Evolutionary conservation across 2,329 filamentous ascomycete genomes (phyloP).

Genomic region (Emericellopsis atlantica): DNA sequence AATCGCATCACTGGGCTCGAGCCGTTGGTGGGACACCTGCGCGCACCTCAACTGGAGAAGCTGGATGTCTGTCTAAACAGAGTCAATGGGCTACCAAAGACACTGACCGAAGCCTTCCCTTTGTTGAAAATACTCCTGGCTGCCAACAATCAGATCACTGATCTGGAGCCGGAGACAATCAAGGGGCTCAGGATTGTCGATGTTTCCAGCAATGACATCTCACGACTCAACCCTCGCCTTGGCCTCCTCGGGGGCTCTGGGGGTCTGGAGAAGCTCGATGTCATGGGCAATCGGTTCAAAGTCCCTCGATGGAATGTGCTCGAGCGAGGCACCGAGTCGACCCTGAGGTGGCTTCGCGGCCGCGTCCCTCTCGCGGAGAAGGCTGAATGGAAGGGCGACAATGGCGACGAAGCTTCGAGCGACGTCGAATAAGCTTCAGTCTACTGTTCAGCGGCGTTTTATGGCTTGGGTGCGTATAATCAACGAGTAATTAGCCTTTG

Average conservation of each 20-base stretch:
- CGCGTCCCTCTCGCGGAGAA: constrained; percentile 54
- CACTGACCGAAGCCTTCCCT: constrained; percentile 56
- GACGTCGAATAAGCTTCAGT: constrained; percentile 1
- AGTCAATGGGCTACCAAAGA: constrained; percentile 53
- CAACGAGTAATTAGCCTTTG: too few species aligned
- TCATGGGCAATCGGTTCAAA: constrained; percentile 75
- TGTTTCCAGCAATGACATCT: constrained; percentile 73
- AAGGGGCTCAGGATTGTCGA: constrained; percentile 66
- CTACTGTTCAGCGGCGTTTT: not conserved
- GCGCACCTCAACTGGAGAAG: constrained; percentile 63
- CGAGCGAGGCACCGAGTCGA: constrained; percentile 76
- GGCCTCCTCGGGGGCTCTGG: constrained; percentile 58
- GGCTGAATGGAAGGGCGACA: constrained; percentile 39
- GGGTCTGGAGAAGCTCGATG: constrained; percentile 55
- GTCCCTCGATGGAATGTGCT: constrained; percentile 77
- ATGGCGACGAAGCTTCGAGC: constrained; percentile 15
- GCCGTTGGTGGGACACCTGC: constrained; percentile 51
- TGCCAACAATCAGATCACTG: constrained; percentile 66
- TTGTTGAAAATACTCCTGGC: constrained; percentile 57
- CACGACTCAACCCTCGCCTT: constrained; percentile 66
- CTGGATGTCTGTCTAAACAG: constrained; percentile 76
- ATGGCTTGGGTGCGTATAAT: too few species aligned
- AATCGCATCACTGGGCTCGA: constrained; percentile 63
- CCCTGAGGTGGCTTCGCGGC: constrained; percentile 68
- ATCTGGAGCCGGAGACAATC: constrained; percentile 61